phyloP scores from a whole-genome alignment of 768 basidiomycete species.

The Calocybe cyanea region DNA sequence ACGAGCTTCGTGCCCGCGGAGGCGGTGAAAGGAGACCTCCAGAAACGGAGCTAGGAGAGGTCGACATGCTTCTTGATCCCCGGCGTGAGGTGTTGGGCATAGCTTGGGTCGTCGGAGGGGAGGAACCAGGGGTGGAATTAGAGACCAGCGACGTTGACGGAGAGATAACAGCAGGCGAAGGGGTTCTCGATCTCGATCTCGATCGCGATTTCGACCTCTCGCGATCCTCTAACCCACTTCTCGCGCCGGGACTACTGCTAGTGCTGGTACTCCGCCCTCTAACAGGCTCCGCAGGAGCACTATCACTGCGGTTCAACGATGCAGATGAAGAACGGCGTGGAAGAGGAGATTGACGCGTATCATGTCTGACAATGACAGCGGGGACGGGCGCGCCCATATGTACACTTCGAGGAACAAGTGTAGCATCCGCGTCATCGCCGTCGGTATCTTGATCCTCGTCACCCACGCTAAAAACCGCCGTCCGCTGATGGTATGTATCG shows the following conservation, averaged over 20 bases:
- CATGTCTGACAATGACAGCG: slow-evolving; percentile 19
- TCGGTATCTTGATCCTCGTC: slow-evolving; percentile 14
- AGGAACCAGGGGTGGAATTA: slow-evolving; percentile 6
- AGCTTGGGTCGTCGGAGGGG: slow-evolving; percentile 17
- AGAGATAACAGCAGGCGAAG: slow-evolving; percentile 35
- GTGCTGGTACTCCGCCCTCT: slow-evolving; percentile 14
- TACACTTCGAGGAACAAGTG: slow-evolving; percentile 8
- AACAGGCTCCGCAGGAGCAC: background rate
- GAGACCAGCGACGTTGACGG: slow-evolving; percentile 15
- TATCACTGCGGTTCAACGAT: slow-evolving; percentile 5
- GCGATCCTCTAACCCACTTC: slow-evolving; percentile 8
- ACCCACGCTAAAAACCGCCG: slow-evolving; percentile 17
- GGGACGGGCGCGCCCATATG: slow-evolving; percentile 17
- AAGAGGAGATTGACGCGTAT: slow-evolving; percentile 56
- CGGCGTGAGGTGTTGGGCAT: slow-evolving; percentile 12
- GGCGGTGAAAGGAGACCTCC: slow-evolving; percentile 22
- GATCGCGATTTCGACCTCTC: slow-evolving; percentile 32
- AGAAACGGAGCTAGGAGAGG: slow-evolving; percentile 10
- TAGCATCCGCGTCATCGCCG: slow-evolving; percentile 12
- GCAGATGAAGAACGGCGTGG: slow-evolving; percentile 19
- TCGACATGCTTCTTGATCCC: slow-evolving; percentile 16
- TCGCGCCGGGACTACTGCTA: background rate
- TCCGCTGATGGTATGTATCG: slow-evolving; percentile 13
- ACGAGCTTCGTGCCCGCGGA: slow-evolving; percentile 23
- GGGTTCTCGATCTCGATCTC: slow-evolving; percentile 42